Percentiles rank a stretch among this genome's conserved stretches.
Conservation (phyloP, 1,284 basidiomycete genomes). For the Irpex rosettiformis region DNA sequence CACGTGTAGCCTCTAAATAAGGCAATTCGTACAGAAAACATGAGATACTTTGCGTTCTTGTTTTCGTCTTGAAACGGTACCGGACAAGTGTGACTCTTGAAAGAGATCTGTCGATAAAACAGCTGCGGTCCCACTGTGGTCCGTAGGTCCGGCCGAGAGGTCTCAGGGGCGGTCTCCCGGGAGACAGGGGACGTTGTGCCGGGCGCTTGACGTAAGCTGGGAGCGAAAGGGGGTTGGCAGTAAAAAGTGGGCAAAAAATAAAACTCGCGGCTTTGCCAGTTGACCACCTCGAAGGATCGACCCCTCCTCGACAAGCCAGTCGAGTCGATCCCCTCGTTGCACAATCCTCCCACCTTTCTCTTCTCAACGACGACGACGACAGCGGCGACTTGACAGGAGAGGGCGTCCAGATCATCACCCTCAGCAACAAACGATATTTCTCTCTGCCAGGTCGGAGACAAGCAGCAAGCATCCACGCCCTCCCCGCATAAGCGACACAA, state of each 20-base stretch:
- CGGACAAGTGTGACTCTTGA: background rate
- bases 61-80: too few species aligned
- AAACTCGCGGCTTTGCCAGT: conserved; percentile 22
- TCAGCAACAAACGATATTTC: conserved; percentile 22
- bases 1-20: too few species aligned
- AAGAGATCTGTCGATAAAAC: background rate
- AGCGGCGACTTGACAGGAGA: conserved; percentile 34
- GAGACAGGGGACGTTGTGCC: background rate
- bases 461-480: conserved; percentile 24
- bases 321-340: conserved; percentile 36
- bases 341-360: conserved; percentile 31
- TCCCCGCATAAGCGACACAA: conserved; percentile 3
- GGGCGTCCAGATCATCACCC: conserved; percentile 23
- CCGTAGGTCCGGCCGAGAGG: background rate
- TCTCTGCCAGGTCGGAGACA: conserved; percentile 23
- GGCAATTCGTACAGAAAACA: background rate
- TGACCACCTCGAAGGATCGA: conserved; percentile 41
- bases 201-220: conserved; percentile 12
- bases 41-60: background rate
- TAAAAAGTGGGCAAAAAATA: conserved; percentile 8
- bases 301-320: conserved; percentile 30
- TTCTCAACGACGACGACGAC: conserved; percentile 40
- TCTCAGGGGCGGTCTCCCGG: background rate
- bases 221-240: conserved; percentile 3
- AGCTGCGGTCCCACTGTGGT: background rate